Evolutionary conservation across 768 basidiomycete genomes (phyloP).

Genomic region (Daedaleopsis sinensis): DNA sequence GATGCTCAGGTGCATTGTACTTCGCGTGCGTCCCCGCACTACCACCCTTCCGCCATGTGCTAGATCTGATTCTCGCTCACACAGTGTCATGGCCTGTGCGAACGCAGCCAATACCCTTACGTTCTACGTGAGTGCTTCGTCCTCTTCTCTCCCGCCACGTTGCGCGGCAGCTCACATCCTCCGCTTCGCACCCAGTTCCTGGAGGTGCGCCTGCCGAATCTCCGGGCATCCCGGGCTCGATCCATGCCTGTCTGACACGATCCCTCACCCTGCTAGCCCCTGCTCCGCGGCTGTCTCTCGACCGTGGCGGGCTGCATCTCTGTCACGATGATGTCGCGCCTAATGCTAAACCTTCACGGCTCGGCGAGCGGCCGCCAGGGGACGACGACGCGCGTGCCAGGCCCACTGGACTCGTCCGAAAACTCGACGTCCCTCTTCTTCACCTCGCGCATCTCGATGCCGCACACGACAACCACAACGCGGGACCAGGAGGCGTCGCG

Average conservation of each 20-base stretch:
- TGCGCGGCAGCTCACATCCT: conserved; percentile 2
- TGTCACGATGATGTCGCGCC: conserved; percentile 54
- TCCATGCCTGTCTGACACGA: neutral
- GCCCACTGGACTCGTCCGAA: conserved; percentile 11
- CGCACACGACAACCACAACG: conserved; percentile 1
- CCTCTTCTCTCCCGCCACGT: neutral
- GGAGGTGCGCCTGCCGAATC: conserved; percentile 28
- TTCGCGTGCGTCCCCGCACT: conserved; percentile 46
- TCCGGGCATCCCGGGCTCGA: conserved; percentile 23
- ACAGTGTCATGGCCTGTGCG: conserved; percentile 53
- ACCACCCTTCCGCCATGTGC: neutral
- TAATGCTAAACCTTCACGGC: conserved; percentile 58
- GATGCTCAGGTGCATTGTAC: conserved; percentile 50
- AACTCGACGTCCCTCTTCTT: conserved; percentile 24
- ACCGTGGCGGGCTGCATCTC: conserved; percentile 57
- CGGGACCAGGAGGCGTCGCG: neutral
- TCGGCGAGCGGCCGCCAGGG: conserved; percentile 27
- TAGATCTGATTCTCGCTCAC: conserved; percentile 3
- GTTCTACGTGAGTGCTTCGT: conserved; percentile 35
- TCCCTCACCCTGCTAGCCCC: conserved; percentile 36
- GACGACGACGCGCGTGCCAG: conserved; percentile 6
- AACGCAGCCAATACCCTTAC: conserved; percentile 53
- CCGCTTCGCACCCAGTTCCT: conserved; percentile 18
- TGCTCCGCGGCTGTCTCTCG: conserved; percentile 49
- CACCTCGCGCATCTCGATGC: conserved; percentile 24